Evolutionary conservation across 108 stramenopile species (phyloP), one percentile per base, ranked within the genome.

Genomic region (Cylindrotheca closterium): DNA sequence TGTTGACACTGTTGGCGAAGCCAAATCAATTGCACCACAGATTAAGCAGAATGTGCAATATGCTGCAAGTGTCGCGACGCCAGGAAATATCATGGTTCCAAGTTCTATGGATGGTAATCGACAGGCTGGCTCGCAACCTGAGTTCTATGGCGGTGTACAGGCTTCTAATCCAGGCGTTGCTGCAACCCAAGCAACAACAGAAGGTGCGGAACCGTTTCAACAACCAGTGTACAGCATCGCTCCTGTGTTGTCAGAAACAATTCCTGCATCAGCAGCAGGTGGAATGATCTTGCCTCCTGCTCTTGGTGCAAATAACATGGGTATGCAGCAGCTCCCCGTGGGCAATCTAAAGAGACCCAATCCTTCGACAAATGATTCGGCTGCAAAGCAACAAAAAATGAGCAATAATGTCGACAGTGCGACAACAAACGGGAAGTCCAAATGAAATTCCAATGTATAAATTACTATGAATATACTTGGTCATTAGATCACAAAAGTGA

Each of bases 1-100:
- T 71, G 81, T 86, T 3, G 86, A 54, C n/a, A n/a, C 5, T n/a
- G n/a, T 22, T 5, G n/a, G 7, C 18, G 21, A 21, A 5, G 12
- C 51, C n/a, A 51, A 51, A 22, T 5, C 7, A 5, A 51, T 19
- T n/a, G 5, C n/a, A n/a, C 21, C 21, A 5, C 18, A 51, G 5
- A n/a, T 5, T 5, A 5, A 51, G 51, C 21, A 51, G 5, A 21
- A n/a, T 5, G n/a, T 51, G 51, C 22, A 17, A n/a, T 5, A 10
- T 42, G 37, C 37, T 15, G 10, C 37, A 42, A 42, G 15, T 10
- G 37, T 42, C 15, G 37, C 7, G 7, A 42, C 37, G 15, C 37
- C 37, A 42, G 37, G 37, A 7, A 42, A 42, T 42, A 42, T 42
- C 37, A 42, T 42, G 15, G 37, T 42, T 7, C 37, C 37, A 10